Conservation (phyloP, 2,329 filamentous ascomycete genomes). For the Elsinoe necatrix region DNA sequence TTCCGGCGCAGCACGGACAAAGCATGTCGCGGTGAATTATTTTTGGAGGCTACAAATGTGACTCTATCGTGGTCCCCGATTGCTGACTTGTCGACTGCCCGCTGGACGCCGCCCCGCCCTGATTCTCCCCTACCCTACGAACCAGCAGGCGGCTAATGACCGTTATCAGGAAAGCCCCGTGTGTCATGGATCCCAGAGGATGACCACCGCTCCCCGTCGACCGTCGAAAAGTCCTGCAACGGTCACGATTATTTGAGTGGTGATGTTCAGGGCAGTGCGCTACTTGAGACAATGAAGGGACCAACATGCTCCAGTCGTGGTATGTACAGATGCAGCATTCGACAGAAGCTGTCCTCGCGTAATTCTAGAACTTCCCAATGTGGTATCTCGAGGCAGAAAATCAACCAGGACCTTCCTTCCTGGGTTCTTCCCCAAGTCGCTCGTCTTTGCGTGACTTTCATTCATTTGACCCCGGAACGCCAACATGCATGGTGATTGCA, state of each 20-base stretch:
- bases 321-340: background rate
- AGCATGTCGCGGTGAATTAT: background rate
- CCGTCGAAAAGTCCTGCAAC: background rate
- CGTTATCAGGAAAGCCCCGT: background rate
- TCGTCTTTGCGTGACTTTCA: background rate
- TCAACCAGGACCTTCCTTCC: background rate
- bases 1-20: background rate
- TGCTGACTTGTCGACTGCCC: background rate
- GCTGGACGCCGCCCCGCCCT: background rate
- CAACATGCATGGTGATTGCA: background rate
- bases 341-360: background rate
- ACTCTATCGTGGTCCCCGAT: background rate
- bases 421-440: background rate
- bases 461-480: background rate
- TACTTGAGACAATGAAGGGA: background rate
- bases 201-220: background rate
- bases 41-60: background rate
- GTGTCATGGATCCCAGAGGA: background rate
- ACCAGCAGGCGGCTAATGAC: conserved; percentile 2
- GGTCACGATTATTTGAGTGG: background rate
- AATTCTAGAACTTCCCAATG: conserved; percentile 1
- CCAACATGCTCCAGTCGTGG: background rate
- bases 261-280: background rate
- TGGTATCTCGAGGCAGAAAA: background rate
- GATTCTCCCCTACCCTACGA: background rate